A percentile compares a stretch with the other conserved stretches of the same genome.
Conservation (phyloP, 495 filamentous ascomycete species). For the Hypoxylon lienhwacheense region DNA sequence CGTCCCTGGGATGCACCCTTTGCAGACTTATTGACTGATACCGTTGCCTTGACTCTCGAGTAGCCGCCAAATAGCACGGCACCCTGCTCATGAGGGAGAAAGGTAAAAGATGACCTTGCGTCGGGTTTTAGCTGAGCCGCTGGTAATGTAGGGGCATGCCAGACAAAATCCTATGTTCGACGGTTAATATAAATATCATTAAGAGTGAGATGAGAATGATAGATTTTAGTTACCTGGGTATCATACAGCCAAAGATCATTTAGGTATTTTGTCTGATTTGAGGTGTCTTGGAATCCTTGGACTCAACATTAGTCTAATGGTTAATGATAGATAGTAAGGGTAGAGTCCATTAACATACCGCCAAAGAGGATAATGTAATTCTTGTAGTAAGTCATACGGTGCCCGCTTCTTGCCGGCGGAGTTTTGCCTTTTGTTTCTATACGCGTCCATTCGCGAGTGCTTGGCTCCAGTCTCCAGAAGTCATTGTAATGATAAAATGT, state of each 20-base stretch:
- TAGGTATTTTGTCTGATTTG: conserved; percentile 88
- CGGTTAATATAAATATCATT: conserved; percentile 50
- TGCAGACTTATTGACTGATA: conserved; percentile 60
- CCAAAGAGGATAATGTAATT: conserved; percentile 49
- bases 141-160: conserved; percentile 72
- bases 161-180: conserved; percentile 62
- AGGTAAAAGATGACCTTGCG: conserved; percentile 82
- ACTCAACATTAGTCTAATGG: conserved; percentile 63
- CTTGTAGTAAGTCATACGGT: conserved; percentile 95
- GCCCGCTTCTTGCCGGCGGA: conserved; percentile 87
- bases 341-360: conserved; percentile 21
- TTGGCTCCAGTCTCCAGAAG: conserved; percentile 89
- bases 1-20: conserved; percentile 58
- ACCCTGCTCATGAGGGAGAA: conserved; percentile 85
- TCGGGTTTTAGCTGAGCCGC: conserved; percentile 83
- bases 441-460: conserved; percentile 82
- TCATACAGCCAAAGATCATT: conserved; percentile 67
- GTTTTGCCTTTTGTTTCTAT: conserved; percentile 85
- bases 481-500: conserved; percentile 99
- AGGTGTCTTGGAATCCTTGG: conserved; percentile 94
- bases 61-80: conserved; percentile 92
- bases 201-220: conserved; percentile 51
- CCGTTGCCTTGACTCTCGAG: conserved; percentile 76
- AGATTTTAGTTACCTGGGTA: conserved; percentile 39
- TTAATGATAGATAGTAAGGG: background rate